Percentiles rank a stretch among this genome's conserved stretches.
These are phyloP conservation scores for Ustilago curta DNA, from an alignment of 1,284 basidiomycete genomes.

Conservation along the genomic window DNA sequence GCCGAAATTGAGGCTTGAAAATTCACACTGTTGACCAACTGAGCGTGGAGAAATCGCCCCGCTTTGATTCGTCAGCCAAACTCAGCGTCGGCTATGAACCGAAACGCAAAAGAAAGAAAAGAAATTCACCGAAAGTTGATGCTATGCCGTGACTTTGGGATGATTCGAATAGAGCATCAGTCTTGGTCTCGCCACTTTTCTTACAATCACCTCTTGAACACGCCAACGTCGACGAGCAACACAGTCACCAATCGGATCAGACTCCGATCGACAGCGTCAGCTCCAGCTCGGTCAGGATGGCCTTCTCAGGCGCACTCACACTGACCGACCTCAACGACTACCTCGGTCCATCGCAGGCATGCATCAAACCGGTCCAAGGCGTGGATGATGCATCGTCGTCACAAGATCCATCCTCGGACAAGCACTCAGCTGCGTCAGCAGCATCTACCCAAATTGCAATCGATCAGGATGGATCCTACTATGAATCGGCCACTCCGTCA, in stretches of 20 bases:
- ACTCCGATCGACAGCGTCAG: neutral
- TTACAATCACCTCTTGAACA: conserved; percentile 3
- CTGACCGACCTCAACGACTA: conserved; percentile 97
- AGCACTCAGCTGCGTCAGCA: conserved; percentile 54
- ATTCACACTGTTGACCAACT: neutral
- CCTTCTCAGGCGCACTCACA: conserved; percentile 85
- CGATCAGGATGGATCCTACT: conserved; percentile 82
- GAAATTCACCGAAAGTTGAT: conserved; percentile 8
- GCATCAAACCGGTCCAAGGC: conserved; percentile 88
- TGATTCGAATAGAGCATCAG: neutral
- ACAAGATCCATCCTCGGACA: conserved; percentile 49
- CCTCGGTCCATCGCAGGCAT: conserved; percentile 94
- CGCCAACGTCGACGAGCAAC: neutral
- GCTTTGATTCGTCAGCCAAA: conserved; percentile 1
- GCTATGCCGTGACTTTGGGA: too few relatives aligned
- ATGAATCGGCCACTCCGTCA: conserved; percentile 72
- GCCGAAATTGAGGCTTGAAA: too few relatives aligned
- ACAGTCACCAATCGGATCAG: neutral
- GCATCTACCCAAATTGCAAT: conserved; percentile 87
- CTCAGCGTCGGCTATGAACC: neutral
- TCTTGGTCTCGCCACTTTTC: neutral
- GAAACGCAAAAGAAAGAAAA: neutral
- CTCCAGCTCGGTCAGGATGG: conserved; percentile 73
- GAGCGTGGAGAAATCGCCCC: neutral
- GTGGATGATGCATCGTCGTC: conserved; percentile 23